phyloP scores from a whole-genome alignment of 495 filamentous ascomycete genomes.

The Daldinia decipiens region DNA sequence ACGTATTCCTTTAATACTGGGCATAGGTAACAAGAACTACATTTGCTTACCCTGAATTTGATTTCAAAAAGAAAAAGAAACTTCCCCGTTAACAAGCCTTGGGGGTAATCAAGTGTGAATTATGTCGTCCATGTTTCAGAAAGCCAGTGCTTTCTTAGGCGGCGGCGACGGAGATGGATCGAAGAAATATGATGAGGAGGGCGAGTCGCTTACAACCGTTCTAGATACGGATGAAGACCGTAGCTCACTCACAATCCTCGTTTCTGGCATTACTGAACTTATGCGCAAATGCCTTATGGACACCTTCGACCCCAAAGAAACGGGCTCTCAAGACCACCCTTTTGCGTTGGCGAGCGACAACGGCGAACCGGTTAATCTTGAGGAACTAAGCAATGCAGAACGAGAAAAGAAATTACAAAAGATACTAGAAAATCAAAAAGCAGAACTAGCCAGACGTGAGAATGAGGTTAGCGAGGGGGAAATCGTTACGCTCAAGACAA shows the following conservation, averaged over 20 bases:
- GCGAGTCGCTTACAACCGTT: slow-evolving; percentile 41
- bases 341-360: slow-evolving; percentile 27
- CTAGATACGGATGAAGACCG: slow-evolving; percentile 51
- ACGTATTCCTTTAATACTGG: slow-evolving; percentile 26
- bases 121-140: slow-evolving; percentile 43
- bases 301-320: slow-evolving; percentile 52
- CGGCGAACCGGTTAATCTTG: slow-evolving; percentile 34
- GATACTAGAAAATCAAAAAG: slow-evolving; percentile 44
- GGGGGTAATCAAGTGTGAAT: background rate
- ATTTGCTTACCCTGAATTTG: background rate
- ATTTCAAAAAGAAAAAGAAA: background rate
- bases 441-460: slow-evolving; percentile 45
- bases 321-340: slow-evolving; percentile 28
- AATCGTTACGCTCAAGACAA: slow-evolving; percentile 49
- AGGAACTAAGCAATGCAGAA: slow-evolving; percentile 22
- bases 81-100: background rate
- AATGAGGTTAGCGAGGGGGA: slow-evolving; percentile 52
- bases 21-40: slow-evolving; percentile 2
- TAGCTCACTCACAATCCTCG: slow-evolving; percentile 49
- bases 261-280: slow-evolving; percentile 52
- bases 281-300: slow-evolving; percentile 54
- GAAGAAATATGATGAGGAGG: slow-evolving; percentile 39
- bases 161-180: slow-evolving; percentile 18
- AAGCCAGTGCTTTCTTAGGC: slow-evolving; percentile 36
- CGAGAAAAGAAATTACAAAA: slow-evolving; percentile 37